Conservation (phyloP, 768 basidiomycete genomes). For the Gymnopilus dilepis region DNA sequence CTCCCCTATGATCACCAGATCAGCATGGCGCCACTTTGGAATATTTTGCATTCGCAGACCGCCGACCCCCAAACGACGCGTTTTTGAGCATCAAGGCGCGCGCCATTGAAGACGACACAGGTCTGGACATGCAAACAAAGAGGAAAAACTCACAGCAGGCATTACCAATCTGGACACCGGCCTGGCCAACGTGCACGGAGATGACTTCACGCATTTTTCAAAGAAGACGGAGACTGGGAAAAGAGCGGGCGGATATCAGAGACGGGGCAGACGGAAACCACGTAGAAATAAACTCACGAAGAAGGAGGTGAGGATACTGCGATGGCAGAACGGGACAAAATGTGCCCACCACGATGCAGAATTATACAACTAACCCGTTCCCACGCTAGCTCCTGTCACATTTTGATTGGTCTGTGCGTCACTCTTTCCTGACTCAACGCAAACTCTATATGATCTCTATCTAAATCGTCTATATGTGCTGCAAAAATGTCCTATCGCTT, state of each 20-base stretch:
- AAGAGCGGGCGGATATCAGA: conserved; percentile 25
- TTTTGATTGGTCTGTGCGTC: conserved; percentile 50
- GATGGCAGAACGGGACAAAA: conserved; percentile 53
- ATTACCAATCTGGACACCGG: conserved; percentile 97
- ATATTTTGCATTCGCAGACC: conserved; percentile 21
- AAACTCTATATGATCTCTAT: no score
- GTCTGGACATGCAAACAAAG: conserved; percentile 20
- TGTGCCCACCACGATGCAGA: conserved; percentile 46
- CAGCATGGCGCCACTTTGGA: conserved; percentile 41
- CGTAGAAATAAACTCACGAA: conserved; percentile 39
- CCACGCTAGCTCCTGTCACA: conserved; percentile 44
- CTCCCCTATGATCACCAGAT: conserved; percentile 74
- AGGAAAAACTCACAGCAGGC: conserved; percentile 86
- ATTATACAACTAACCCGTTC: conserved; percentile 46
- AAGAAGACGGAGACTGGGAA: conserved; percentile 30
- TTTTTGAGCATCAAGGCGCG: conserved; percentile 27
- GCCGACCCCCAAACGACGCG: conserved; percentile 37
- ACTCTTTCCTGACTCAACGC: no score
- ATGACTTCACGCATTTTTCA: conserved; percentile 91
- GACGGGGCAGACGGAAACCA: conserved; percentile 20
- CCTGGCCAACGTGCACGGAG: conserved; percentile 98
- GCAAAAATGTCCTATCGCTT: no score
- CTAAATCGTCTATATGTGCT: no score
- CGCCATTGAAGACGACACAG: conserved; percentile 17
- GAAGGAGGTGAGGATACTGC: conserved; percentile 36